Evolutionary conservation across 768 basidiomycete genomes (phyloP).

Genomic region (Suillus paluster): DNA sequence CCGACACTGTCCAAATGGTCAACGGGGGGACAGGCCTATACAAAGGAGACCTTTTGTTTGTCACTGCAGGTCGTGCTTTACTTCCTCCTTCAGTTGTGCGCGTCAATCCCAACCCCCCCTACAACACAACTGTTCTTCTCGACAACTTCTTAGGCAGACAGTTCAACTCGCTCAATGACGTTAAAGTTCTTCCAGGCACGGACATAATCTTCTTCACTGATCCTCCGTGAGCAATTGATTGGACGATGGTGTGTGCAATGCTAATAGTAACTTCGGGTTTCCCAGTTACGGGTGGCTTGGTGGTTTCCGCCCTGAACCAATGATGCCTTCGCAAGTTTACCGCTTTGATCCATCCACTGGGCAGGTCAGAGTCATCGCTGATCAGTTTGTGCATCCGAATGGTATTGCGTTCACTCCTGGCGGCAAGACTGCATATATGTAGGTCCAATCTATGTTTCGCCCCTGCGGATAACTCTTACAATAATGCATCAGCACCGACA

Average conservation of each 20-base stretch:
- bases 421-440: conserved; percentile 70
- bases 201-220: conserved; percentile 81
- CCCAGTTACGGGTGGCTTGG: conserved; percentile 66
- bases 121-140: no score
- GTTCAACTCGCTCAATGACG: conserved; percentile 65
- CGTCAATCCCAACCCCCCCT: conserved; percentile 64
- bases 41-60: conserved; percentile 60
- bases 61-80: conserved; percentile 67
- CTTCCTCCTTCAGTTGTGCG: conserved; percentile 65
- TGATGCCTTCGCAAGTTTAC: conserved; percentile 78
- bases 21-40: conserved; percentile 71
- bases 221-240: conserved; percentile 48
- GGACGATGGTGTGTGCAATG: neutral
- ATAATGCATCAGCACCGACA: conserved; percentile 36
- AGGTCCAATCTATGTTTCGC: conserved; percentile 21
- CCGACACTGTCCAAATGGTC: conserved; percentile 67
- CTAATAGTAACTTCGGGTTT: neutral
- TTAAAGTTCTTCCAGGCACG: conserved; percentile 69
- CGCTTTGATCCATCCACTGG: conserved; percentile 70
- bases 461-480: conserved; percentile 11
- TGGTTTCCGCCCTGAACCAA: conserved; percentile 66
- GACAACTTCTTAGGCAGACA: no score
- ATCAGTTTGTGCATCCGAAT: conserved; percentile 72
- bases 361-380: conserved; percentile 71
- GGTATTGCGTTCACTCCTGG: conserved; percentile 73